Conservation (phyloP, 2,329 filamentous ascomycete genomes). For the Bisporella sp. region DNA sequence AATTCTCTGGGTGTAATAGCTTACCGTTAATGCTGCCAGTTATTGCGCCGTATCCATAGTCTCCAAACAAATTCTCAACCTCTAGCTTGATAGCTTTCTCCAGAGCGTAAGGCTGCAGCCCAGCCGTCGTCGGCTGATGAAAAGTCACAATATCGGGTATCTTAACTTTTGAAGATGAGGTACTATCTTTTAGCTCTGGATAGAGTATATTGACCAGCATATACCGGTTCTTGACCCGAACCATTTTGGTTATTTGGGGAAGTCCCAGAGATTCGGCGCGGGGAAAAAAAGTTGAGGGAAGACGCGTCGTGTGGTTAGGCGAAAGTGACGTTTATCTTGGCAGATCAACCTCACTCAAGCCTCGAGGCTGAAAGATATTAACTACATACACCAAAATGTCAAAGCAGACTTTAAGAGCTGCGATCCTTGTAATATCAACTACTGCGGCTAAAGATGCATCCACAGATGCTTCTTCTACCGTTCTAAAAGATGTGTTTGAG, state of each 20-base stretch:
- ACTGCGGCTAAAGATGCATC: constrained; percentile 76
- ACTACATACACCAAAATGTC: constrained; percentile 27
- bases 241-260: constrained; percentile 52
- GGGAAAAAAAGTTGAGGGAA: not conserved
- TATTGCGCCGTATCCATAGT: constrained; percentile 76
- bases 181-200: constrained; percentile 41
- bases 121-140: constrained; percentile 70
- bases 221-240: constrained; percentile 93
- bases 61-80: constrained; percentile 71
- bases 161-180: constrained; percentile 25
- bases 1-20: constrained; percentile 7
- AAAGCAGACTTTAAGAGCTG: constrained; percentile 52
- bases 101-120: constrained; percentile 59
- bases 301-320: constrained; percentile 31
- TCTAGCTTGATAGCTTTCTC: constrained; percentile 63
- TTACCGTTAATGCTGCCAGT: constrained; percentile 62
- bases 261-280: not conserved
- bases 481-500: constrained; percentile 63
- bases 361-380: too few relatives aligned
- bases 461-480: constrained; percentile 65
- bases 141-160: constrained; percentile 60
- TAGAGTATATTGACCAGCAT: constrained; percentile 93
- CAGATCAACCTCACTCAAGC: too few relatives aligned
- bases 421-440: constrained; percentile 83
- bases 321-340: not conserved